Evolutionary conservation across 164 flowering plant species (phyloP), one percentile per base, ranked within the genome.

Genomic region (Litsea cubeba): DNA sequence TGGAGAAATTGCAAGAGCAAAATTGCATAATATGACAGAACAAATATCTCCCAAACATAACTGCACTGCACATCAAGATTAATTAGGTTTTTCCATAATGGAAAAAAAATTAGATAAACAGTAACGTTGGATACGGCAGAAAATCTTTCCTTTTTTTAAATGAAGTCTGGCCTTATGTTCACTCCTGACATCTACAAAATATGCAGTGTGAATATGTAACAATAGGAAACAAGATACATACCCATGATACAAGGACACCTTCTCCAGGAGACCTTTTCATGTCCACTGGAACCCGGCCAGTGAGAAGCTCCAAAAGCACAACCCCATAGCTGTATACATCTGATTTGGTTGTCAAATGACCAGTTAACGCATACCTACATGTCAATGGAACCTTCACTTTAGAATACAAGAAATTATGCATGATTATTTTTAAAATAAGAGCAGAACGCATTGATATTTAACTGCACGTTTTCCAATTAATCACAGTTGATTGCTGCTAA

Each of bases 311-410:
- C 82, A 95, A 76, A 24, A 95, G 97, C 75, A 95, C 99, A 74
- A 95, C 95, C n/a, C 99, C 99, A 72, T 89, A 95, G 79, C 98
- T 91, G 66, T 95, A 95, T 18, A 95, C 98, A 85, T 95, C 99
- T 78, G 99, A 95, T 80, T 95, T 95, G 77, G 95, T 92, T 1
- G 98, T 95, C 77, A 95, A 76, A 84, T 95, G 99, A 50, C 99
- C 99, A 60, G 99, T 95, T 78, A 91, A 76, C 22, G 99, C 99
- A 81, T 95, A 95, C 83, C 99, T 95, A 83, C 54, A 69, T 28
- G 11, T 20, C 78, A 49, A 69, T 26, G 12, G 54, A 72, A 24
- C 62, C 57, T 35, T 26, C 12, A 50, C 18, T 32, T 71, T 23
- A 57, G 65, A 63, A 50, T 28, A 54, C 46, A 51, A 51, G 35